Percentiles rank a stretch among this genome's conserved stretches.
phyloP scores from a whole-genome alignment of 2,329 filamentous ascomycete genomes.

The Aspergillus proliferans region DNA sequence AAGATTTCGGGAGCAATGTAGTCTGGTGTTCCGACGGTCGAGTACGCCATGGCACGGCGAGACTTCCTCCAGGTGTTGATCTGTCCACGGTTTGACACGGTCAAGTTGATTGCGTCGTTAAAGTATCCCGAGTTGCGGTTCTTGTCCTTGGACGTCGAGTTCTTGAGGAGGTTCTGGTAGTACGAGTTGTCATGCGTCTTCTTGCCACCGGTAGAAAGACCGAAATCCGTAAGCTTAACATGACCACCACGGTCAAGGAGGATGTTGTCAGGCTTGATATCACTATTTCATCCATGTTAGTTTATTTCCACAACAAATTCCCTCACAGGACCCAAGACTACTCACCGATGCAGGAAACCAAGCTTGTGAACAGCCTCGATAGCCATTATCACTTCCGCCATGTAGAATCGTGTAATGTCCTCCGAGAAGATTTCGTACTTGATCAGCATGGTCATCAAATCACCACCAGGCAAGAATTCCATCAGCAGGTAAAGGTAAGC shows the following conservation, averaged over 20 bases:
- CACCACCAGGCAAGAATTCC: slow-evolving; percentile 97
- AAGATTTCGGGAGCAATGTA: slow-evolving; percentile 99
- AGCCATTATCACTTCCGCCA: slow-evolving; percentile 95
- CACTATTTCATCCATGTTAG: slow-evolving; percentile 49
- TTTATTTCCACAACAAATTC: slow-evolving; percentile 5
- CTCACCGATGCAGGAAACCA: slow-evolving; percentile 95
- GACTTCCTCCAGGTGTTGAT: slow-evolving; percentile 99
- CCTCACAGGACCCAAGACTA: slow-evolving; percentile 4
- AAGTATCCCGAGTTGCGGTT: slow-evolving; percentile 93
- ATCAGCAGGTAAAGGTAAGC: slow-evolving; percentile 98
- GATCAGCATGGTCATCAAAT: slow-evolving; percentile 99
- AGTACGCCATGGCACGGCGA: slow-evolving; percentile 91
- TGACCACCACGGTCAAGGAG: slow-evolving; percentile 90
- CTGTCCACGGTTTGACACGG: slow-evolving; percentile 92
- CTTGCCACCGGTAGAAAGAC: slow-evolving; percentile 94
- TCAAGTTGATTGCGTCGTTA: slow-evolving; percentile 89
- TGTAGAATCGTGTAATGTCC: slow-evolving; percentile 98
- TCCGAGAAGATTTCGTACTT: slow-evolving; percentile 99
- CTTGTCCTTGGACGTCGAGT: slow-evolving; percentile 61
- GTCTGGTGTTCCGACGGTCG: slow-evolving; percentile 94
- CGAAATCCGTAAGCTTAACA: slow-evolving; percentile 97
- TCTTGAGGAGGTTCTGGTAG: slow-evolving; percentile 91
- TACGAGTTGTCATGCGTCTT: slow-evolving; percentile 97
- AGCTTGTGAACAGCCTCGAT: slow-evolving; percentile 98
- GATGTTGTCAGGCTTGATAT: slow-evolving; percentile 99